phyloP scores from a whole-genome alignment of 352 stramenopile genomes.

The Phytophthora pluvialis region DNA sequence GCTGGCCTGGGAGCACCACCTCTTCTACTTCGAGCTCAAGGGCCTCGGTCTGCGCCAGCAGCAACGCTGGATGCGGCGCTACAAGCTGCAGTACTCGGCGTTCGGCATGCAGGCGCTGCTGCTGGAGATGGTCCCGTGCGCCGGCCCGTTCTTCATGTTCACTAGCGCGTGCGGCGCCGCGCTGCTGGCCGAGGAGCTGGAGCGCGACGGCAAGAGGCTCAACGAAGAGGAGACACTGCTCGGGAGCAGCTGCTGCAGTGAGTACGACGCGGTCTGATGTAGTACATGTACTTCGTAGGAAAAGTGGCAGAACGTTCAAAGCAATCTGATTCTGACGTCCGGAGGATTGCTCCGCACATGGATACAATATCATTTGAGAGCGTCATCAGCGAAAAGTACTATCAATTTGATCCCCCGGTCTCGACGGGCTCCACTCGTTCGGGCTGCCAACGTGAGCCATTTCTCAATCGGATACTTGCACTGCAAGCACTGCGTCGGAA shows the following conservation, averaged over 20 bases:
- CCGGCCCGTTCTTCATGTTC: slow-evolving; percentile 55
- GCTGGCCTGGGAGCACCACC: slow-evolving; percentile 54
- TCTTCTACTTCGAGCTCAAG: slow-evolving; percentile 65
- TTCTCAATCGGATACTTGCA: slow-evolving; percentile 17
- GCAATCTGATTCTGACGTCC: slow-evolving; percentile 21
- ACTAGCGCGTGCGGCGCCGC: slow-evolving; percentile 57
- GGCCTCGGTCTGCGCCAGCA: slow-evolving; percentile 42
- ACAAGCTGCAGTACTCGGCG: slow-evolving; percentile 43
- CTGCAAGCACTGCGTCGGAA: not conserved
- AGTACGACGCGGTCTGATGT: slow-evolving; percentile 3
- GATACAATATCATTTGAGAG: slow-evolving; percentile 10
- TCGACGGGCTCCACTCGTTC: slow-evolving; percentile 18
- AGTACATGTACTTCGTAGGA: too few relatives aligned
- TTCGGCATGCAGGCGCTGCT: slow-evolving; percentile 58
- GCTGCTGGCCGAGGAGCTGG: slow-evolving; percentile 52
- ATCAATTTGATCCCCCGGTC: slow-evolving; percentile 35
- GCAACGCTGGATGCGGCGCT: slow-evolving; percentile 39
- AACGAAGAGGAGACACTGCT: slow-evolving; percentile 37
- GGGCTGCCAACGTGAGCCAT: slow-evolving; percentile 9
- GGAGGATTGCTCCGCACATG: slow-evolving; percentile 15
- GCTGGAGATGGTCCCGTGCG: slow-evolving; percentile 52
- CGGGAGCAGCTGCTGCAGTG: slow-evolving; percentile 7
- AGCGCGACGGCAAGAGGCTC: slow-evolving; percentile 14
- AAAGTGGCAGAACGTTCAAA: slow-evolving; percentile 1
- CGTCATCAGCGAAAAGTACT: slow-evolving; percentile 22